Evolutionary conservation across 768 basidiomycete species (phyloP).

Genomic region (Trichaptum fuscoviolaceum): DNA sequence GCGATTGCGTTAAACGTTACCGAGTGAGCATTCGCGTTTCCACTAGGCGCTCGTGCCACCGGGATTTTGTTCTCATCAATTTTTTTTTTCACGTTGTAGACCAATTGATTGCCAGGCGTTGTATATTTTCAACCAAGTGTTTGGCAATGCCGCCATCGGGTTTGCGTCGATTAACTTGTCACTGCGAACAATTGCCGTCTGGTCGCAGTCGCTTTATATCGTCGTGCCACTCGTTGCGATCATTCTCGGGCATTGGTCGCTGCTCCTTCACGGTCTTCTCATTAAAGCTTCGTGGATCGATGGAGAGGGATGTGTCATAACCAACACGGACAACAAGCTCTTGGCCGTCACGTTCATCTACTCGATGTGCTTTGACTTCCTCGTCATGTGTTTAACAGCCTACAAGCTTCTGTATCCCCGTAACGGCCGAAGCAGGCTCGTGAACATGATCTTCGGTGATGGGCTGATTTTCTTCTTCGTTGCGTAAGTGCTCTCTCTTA

Average conservation of each 20-base stretch:
- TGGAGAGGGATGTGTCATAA: slow-evolving; percentile 48
- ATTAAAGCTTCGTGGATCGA: slow-evolving; percentile 53
- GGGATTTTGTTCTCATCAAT: slow-evolving; percentile 1
- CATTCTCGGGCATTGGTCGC: slow-evolving; percentile 68
- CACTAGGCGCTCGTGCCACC: not conserved
- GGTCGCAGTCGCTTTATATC: slow-evolving; percentile 54
- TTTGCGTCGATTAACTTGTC: slow-evolving; percentile 69
- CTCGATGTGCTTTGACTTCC: slow-evolving; percentile 67
- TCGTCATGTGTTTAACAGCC: slow-evolving; percentile 54
- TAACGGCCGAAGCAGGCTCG: slow-evolving; percentile 49
- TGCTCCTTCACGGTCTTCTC: slow-evolving; percentile 64
- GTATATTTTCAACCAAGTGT: slow-evolving; percentile 63
- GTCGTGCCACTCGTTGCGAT: slow-evolving; percentile 45
- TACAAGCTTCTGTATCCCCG: slow-evolving; percentile 49
- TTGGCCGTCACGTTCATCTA: slow-evolving; percentile 69
- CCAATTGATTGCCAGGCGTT: slow-evolving; percentile 59
- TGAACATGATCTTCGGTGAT: slow-evolving; percentile 64
- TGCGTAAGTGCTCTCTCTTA: slow-evolving; percentile 42
- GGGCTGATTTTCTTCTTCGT: slow-evolving; percentile 69
- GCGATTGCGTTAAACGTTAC: slow-evolving; percentile 55
- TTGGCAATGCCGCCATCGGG: slow-evolving; percentile 63
- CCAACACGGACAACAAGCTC: slow-evolving; percentile 49
- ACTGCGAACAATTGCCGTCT: slow-evolving; percentile 70
- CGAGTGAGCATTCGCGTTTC: slow-evolving; percentile 26
- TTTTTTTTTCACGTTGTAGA: slow-evolving; percentile 20